phyloP scores from a whole-genome alignment of 768 basidiomycete genomes.

The Trametes punicea region DNA sequence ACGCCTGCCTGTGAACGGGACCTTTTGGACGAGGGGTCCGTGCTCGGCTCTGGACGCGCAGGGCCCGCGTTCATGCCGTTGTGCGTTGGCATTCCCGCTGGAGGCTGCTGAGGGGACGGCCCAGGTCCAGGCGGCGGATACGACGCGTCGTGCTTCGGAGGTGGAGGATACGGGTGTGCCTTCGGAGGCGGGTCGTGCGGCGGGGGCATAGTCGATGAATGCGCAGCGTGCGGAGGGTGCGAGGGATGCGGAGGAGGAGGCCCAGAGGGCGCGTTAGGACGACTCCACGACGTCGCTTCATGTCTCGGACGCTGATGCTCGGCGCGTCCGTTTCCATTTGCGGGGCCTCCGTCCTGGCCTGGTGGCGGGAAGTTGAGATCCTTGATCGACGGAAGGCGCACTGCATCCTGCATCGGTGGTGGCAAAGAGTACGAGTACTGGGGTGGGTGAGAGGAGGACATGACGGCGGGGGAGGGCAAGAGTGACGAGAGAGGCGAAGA shows the following conservation, averaged over 20 bases:
- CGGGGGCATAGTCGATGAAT: constrained; percentile 20
- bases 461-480: constrained; percentile 32
- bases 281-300: constrained; percentile 27
- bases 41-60: constrained; percentile 23
- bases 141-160: constrained; percentile 48
- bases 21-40: constrained; percentile 18
- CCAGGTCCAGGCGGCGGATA: constrained; percentile 50
- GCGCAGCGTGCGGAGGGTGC: constrained; percentile 17
- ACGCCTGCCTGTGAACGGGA: constrained; percentile 27
- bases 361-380: constrained; percentile 59
- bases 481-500: constrained; percentile 33
- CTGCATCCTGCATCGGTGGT: constrained; percentile 39
- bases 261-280: constrained; percentile 11
- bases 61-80: constrained; percentile 20
- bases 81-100: constrained; percentile 18
- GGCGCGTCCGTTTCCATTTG: constrained; percentile 29
- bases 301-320: constrained; percentile 38
- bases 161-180: constrained; percentile 25
- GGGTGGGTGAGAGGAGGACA: constrained; percentile 51
- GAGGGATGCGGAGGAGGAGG: constrained; percentile 11
- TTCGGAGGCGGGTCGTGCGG: constrained; percentile 25
- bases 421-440: constrained; percentile 35
- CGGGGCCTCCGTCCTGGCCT: constrained; percentile 32
- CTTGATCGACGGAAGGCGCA: constrained; percentile 69
- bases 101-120: constrained; percentile 30